Percentiles rank a stretch among this genome's conserved stretches.
Evolutionary conservation across 202 grass and related monocot species (phyloP).

Genomic region (Brachypodium distachyon): DNA sequence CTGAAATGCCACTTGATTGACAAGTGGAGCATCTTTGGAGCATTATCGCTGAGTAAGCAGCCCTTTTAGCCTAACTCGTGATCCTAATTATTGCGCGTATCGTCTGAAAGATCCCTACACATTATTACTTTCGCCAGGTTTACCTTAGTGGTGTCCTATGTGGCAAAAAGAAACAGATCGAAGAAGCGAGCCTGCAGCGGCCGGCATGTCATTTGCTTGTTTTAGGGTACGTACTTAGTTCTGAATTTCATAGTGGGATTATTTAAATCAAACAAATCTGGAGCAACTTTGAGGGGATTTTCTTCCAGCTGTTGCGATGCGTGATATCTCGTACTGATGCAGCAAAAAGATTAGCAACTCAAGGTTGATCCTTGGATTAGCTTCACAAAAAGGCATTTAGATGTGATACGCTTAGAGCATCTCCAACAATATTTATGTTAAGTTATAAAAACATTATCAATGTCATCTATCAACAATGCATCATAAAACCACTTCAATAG

Average conservation of each 20-base stretch:
- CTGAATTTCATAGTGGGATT: background rate
- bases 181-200: background rate
- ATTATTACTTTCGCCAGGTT: background rate
- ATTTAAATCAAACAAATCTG: background rate
- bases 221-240: background rate
- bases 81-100: slow-evolving; percentile 19
- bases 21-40: background rate
- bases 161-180: background rate
- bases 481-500: too few species aligned
- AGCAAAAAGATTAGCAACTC: background rate
- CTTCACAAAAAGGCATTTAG: background rate
- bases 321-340: background rate
- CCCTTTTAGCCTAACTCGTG: slow-evolving; percentile 8
- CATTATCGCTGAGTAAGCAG: background rate
- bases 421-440: too few species aligned
- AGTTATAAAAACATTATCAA: too few species aligned
- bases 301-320: background rate
- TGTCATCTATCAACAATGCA: too few species aligned
- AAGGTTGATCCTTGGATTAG: background rate
- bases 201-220: background rate
- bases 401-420: background rate
- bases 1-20: background rate
- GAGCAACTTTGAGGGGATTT: background rate
- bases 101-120: background rate
- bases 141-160: background rate